phyloP scores from a whole-genome alignment of 441 rosid genomes.

The Manihot esculenta region DNA sequence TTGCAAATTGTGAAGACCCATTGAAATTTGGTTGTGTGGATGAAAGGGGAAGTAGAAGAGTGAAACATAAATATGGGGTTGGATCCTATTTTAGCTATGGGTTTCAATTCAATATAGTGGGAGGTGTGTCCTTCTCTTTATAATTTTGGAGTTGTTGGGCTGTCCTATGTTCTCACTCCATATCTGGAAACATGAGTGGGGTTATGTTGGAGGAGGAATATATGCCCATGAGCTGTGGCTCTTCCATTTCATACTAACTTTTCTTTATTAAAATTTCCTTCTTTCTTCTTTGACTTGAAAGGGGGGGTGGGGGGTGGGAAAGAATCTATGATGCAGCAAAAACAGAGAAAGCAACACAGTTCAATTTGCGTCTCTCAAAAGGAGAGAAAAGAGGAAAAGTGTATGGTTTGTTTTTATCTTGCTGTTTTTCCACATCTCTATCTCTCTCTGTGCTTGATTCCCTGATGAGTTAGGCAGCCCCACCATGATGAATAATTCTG shows the following conservation, averaged over 20 bases:
- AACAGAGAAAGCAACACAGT: conserved; percentile 51
- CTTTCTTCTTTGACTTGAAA: conserved; percentile 62
- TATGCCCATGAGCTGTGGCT: conserved; percentile 79
- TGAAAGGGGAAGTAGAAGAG: conserved; percentile 22
- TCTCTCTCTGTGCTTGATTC: conserved; percentile 42
- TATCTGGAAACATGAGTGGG: conserved; percentile 92
- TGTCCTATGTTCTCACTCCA: conserved; percentile 73
- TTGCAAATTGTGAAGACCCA: conserved; percentile 46
- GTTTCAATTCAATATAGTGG: conserved; percentile 32
- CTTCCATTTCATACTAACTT: conserved; percentile 36
- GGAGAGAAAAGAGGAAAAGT: conserved; percentile 59
- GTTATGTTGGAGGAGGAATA: conserved; percentile 75
- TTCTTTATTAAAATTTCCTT: conserved; percentile 22
- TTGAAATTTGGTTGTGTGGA: conserved; percentile 25
- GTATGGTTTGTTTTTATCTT: conserved; percentile 60
- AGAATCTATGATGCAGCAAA: conserved; percentile 69
- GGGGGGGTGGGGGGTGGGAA: conserved; percentile 27
- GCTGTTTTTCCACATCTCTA: conserved; percentile 35
- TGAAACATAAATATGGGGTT: conserved; percentile 28
- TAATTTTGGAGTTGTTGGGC: conserved; percentile 46
- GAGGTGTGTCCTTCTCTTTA: conserved; percentile 39
- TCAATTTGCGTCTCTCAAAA: conserved; percentile 40
- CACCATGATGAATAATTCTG: conserved; percentile 52
- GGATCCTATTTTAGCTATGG: conserved; percentile 27
- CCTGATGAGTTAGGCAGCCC: conserved; percentile 49